Base-by-base conservation (phyloP, 1,284 basidiomycete genomes). In the Ganoderma meredithae region DNA sequence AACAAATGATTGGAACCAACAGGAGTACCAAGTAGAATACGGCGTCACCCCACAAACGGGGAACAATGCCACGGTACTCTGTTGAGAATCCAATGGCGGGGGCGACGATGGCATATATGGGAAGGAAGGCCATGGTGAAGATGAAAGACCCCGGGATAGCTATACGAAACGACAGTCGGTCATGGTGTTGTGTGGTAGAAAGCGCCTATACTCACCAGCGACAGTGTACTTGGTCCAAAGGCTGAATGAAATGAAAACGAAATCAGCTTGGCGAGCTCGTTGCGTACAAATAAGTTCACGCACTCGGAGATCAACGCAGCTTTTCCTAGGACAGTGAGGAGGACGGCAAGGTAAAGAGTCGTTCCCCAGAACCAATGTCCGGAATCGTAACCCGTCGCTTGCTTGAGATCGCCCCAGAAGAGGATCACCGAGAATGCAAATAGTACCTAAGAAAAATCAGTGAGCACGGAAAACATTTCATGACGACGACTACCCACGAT, bases 221-320 rank as follows among this genome's bases (percentile, higher is more conserved):
- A 97, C 93, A 3, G 97, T 99, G 79, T 99, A 99, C 79, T 99
- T 99, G 2, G 97, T 99, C 98, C 97, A 99, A n/a, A 99, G 81
- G 75, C 96, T 98, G 41, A 43, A 33, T 52, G 22, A 27, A n/a
- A 25, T 25, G 39, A 22, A 25, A n/a, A 15, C 27, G 39, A 64
- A 22, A 17, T 43, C 72, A 40, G 79, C 72, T 62, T 58, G 58
- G 25, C 64, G 49, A 62, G 31, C 36, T 60, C 3, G 65, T n/a
- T 25, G 55, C 27, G 9, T 43, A 25, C 49, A 63, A 31, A 39
- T 41, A 63, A 40, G 22, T 19, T 9, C 41, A 87, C 95, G 77
- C 78, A 98, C 96, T 99, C 97, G 8, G 97, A 99, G 62, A 99
- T 94, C 66, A 99, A 81, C 1, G 97, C 97, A 9, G 98, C 98